Conservation (phyloP, 2,329 filamentous ascomycete species). For the Ceratocystis eucalypticola region DNA sequence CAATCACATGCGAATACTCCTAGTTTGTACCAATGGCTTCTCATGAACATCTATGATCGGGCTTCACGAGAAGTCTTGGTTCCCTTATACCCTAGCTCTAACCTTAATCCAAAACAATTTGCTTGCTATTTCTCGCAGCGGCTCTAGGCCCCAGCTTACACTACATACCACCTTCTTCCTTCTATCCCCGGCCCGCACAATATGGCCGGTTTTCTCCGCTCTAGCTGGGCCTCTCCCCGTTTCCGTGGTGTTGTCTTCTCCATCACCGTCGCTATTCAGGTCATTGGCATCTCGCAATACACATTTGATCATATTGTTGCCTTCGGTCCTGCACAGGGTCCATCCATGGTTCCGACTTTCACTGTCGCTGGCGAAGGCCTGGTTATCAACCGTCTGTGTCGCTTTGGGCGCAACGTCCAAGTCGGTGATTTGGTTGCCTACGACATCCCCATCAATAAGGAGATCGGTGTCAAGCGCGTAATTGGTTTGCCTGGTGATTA, state of each 20-base stretch:
- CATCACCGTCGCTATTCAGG: slow-evolving; percentile 33
- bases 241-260: slow-evolving; percentile 28
- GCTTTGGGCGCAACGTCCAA: slow-evolving; percentile 47
- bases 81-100: too few relatives aligned
- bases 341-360: slow-evolving; percentile 85
- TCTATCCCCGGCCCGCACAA: not conserved
- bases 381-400: slow-evolving; percentile 52
- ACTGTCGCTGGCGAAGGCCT: slow-evolving; percentile 52
- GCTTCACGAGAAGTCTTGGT: too few relatives aligned
- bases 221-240: slow-evolving; percentile 14
- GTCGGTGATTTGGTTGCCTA: slow-evolving; percentile 82
- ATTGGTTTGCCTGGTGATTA: slow-evolving; percentile 65
- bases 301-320: slow-evolving; percentile 47
- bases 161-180: not conserved
- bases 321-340: slow-evolving; percentile 48
- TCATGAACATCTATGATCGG: too few relatives aligned
- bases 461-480: slow-evolving; percentile 64
- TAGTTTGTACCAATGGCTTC: too few relatives aligned
- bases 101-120: too few relatives aligned
- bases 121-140: too few relatives aligned
- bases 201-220: slow-evolving; percentile 18
- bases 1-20: not conserved
- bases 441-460: slow-evolving; percentile 51
- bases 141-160: not conserved
- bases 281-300: slow-evolving; percentile 37